Evolutionary conservation across 2,329 filamentous ascomycete species (phyloP).

Genomic region (Sporothrix phasma): DNA sequence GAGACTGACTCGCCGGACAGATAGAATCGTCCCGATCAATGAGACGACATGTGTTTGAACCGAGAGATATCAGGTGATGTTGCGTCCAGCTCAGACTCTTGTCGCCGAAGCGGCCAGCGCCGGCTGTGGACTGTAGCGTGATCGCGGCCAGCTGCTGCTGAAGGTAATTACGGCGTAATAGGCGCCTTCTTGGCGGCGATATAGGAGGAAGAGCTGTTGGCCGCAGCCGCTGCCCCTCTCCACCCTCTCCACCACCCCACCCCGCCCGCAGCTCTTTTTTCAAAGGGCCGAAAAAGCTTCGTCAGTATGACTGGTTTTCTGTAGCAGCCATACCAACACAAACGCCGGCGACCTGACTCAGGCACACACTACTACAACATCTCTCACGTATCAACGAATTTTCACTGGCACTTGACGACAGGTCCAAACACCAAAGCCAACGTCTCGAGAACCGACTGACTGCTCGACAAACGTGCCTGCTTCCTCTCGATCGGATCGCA

Average conservation of each 20-base stretch:
- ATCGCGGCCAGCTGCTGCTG: background rate
- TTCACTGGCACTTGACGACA: background rate
- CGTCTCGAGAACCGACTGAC: background rate
- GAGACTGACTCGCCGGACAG: too few species aligned
- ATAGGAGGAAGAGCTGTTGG: background rate
- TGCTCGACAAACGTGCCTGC: background rate
- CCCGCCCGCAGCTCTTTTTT: background rate
- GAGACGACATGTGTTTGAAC: too few species aligned
- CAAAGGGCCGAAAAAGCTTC: conserved; percentile 3
- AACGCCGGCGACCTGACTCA: conserved; percentile 1
- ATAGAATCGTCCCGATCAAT: too few species aligned
- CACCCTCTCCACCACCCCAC: background rate
- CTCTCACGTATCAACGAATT: background rate
- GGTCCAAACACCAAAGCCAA: background rate
- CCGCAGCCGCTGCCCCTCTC: background rate
- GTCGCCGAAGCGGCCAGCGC: background rate
- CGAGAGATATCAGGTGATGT: background rate
- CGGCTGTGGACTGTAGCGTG: background rate
- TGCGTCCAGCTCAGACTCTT: background rate
- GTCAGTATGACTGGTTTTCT: background rate
- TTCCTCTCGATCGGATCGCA: background rate
- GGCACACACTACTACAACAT: background rate
- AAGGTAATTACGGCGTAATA: too few species aligned
- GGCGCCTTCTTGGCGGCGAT: background rate
- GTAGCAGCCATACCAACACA: background rate